A percentile compares a stretch with the other conserved stretches of the same genome.
phyloP scores from a whole-genome alignment of 2,329 filamentous ascomycete species.

The Magnaporthiopsis poae region DNA sequence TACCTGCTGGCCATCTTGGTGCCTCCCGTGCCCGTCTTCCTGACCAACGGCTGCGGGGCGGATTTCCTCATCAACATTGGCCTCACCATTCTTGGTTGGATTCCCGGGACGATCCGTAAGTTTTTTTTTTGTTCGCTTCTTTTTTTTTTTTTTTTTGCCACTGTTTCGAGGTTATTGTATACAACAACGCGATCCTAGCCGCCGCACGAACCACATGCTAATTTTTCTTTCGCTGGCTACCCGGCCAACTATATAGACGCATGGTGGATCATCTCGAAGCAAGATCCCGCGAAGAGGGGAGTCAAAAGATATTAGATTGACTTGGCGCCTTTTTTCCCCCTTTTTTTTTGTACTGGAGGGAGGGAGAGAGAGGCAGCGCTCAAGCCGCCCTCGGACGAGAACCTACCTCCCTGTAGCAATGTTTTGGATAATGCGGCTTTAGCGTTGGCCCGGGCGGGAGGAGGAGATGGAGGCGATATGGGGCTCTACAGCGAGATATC shows the following conservation, averaged over 20 bases:
- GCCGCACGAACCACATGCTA: not conserved
- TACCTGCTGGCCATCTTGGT: slow-evolving; percentile 66
- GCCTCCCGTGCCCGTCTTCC: slow-evolving; percentile 71
- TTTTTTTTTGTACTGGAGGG: too few species aligned
- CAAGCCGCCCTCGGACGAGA: too few species aligned
- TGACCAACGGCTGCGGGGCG: slow-evolving; percentile 67
- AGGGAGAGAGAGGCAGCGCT: not conserved
- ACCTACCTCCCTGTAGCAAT: too few species aligned
- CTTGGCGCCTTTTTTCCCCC: too few species aligned
- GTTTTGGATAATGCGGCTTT: not conserved
- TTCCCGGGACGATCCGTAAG: slow-evolving; percentile 58
- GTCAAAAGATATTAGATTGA: not conserved
- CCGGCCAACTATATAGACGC: not conserved
- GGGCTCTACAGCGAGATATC: too few species aligned
- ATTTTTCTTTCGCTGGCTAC: not conserved
- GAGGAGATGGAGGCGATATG: not conserved
- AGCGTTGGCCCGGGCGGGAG: too few species aligned
- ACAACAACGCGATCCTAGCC: not conserved
- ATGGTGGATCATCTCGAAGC: slow-evolving; percentile 6
- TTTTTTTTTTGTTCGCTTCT: not conserved
- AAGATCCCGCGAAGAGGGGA: not conserved
- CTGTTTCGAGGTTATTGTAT: not conserved
- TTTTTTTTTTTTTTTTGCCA: too few species aligned
- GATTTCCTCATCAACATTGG: slow-evolving; percentile 74
- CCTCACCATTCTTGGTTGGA: slow-evolving; percentile 60